These are phyloP conservation scores for Cercospora berteroae DNA, from an alignment of 2,329 filamentous ascomycete species.

Conservation along the genomic window DNA sequence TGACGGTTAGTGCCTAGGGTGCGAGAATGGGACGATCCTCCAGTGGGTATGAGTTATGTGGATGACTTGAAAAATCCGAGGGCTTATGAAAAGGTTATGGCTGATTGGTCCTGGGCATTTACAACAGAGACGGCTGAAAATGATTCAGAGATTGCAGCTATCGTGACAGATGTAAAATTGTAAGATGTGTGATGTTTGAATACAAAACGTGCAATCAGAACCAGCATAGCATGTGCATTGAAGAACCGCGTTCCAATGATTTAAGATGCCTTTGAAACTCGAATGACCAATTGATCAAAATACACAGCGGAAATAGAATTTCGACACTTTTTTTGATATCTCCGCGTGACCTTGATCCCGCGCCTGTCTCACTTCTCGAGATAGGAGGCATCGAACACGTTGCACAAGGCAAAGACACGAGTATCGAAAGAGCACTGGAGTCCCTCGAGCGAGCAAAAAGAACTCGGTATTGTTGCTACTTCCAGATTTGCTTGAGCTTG, in stretches of 20 bases:
- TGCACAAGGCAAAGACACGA: too few species aligned
- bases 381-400: too few species aligned
- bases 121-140: not conserved
- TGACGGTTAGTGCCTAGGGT: conserved; percentile 4
- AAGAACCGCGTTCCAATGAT: not conserved
- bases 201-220: not conserved
- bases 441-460: too few species aligned
- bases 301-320: too few species aligned
- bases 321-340: too few species aligned
- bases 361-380: too few species aligned
- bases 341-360: too few species aligned
- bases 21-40: not conserved
- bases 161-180: not conserved
- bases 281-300: not conserved
- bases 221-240: not conserved
- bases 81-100: not conserved
- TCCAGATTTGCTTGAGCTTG: too few species aligned
- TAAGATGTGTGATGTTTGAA: not conserved
- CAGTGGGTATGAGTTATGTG: not conserved
- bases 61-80: not conserved
- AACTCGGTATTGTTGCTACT: too few species aligned
- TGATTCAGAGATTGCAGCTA: not conserved
- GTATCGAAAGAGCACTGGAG: too few species aligned
- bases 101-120: not conserved
- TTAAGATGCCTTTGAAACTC: not conserved